phyloP scores from a whole-genome alignment of 257 asterid genomes.

The Solanum appendiculatum region DNA sequence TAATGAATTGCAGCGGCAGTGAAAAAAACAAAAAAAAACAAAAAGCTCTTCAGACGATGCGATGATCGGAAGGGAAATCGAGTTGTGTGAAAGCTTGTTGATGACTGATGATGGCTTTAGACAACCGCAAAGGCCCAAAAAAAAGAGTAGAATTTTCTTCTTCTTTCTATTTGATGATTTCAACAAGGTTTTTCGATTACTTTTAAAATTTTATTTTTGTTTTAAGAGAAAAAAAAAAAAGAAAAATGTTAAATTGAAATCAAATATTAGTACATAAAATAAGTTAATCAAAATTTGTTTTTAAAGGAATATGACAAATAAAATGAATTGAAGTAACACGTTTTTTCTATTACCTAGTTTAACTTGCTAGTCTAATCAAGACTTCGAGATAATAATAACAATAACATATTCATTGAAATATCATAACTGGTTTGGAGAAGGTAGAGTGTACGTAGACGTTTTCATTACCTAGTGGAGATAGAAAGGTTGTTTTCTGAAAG shows the following conservation, averaged over 20 bases:
- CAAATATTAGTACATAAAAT: background rate
- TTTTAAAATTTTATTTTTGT: no score
- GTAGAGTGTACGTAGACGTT: background rate
- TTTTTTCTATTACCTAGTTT: background rate
- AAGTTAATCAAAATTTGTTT: no score
- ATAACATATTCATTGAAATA: no score
- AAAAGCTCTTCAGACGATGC: background rate
- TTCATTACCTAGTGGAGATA: no score
- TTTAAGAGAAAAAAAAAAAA: background rate
- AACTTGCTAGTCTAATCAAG: background rate
- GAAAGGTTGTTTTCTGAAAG: no score
- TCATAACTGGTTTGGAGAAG: background rate
- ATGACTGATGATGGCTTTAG: background rate
- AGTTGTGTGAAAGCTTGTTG: background rate
- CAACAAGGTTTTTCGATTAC: background rate
- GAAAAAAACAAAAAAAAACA: no score
- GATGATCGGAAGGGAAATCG: background rate
- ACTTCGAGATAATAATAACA: no score
- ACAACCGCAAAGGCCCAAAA: background rate
- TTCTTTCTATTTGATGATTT: background rate
- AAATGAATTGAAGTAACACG: no score
- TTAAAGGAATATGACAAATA: no score
- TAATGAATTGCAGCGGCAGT: background rate
- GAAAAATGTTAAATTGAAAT: background rate
- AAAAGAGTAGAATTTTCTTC: background rate